Percentiles rank a stretch among this genome's conserved stretches.
Evolutionary conservation across 2,329 filamentous ascomycete genomes (phyloP).

Genomic region (Phyllosticta citrichinensis): DNA sequence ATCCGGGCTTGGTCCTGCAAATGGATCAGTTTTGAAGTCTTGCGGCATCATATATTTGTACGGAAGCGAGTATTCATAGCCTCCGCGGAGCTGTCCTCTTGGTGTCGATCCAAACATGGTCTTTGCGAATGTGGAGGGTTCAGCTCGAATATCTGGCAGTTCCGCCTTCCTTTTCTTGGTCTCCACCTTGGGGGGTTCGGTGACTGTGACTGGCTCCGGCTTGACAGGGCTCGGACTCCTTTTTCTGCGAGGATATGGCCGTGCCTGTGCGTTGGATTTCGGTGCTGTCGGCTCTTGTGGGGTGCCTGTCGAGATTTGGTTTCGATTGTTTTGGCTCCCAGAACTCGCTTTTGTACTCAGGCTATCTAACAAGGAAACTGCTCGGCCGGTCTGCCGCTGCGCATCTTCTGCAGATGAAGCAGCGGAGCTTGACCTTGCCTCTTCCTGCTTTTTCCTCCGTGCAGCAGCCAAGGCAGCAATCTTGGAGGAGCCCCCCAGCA

Average conservation of each 20-base stretch:
- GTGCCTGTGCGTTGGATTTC: background rate
- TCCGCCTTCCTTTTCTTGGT: background rate
- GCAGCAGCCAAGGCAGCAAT: slow-evolving; percentile 81
- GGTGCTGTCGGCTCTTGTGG: background rate
- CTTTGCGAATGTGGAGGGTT: slow-evolving; percentile 42
- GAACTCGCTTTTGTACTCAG: slow-evolving; percentile 18
- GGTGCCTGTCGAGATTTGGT: background rate
- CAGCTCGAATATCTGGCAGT: slow-evolving; percentile 32
- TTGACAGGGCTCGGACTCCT: slow-evolving; percentile 3
- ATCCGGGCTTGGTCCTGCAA: slow-evolving; percentile 82
- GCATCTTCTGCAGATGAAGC: slow-evolving; percentile 3
- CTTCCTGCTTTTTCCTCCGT: slow-evolving; percentile 70
- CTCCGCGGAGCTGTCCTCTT: slow-evolving; percentile 3
- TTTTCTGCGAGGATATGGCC: slow-evolving; percentile 1
- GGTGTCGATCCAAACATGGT: slow-evolving; percentile 34
- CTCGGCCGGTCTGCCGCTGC: slow-evolving; percentile 21
- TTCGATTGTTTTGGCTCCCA: slow-evolving; percentile 17
- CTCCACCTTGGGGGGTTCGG: background rate
- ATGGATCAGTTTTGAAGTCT: slow-evolving; percentile 48
- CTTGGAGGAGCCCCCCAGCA: slow-evolving; percentile 75
- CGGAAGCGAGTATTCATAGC: slow-evolving; percentile 26
- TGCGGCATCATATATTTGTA: slow-evolving; percentile 24
- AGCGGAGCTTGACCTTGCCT: slow-evolving; percentile 35
- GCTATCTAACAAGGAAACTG: slow-evolving; percentile 35
- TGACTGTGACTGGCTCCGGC: background rate